Evolutionary conservation across 1,284 basidiomycete species (phyloP).

Genomic region (Ganoderma sp.): DNA sequence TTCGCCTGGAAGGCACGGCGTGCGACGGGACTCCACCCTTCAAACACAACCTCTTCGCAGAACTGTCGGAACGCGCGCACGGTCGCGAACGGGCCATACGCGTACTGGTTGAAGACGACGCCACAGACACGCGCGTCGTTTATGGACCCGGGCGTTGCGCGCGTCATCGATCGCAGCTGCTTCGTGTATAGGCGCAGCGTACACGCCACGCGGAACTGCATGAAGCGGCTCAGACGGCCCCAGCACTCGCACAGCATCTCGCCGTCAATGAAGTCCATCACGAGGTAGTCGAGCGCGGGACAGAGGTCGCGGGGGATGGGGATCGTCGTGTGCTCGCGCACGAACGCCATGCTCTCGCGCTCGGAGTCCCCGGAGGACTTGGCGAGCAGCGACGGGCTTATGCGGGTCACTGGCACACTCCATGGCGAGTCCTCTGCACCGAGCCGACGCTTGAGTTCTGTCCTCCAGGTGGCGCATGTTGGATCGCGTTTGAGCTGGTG

Average conservation of each 20-base stretch:
- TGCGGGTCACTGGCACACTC: constrained; percentile 8
- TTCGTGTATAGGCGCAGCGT: constrained; percentile 36
- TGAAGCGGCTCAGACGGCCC: constrained; percentile 26
- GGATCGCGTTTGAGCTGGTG: background rate
- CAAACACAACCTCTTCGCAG: constrained; percentile 15
- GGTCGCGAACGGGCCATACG: constrained; percentile 17
- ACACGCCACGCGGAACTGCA: constrained; percentile 37
- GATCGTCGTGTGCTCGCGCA: constrained; percentile 34
- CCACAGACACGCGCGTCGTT: constrained; percentile 24
- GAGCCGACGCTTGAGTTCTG: constrained; percentile 11
- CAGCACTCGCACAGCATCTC: constrained; percentile 35
- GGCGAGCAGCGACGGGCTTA: constrained; percentile 11
- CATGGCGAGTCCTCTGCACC: background rate
- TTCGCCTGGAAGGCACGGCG: background rate
- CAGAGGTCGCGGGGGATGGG: constrained; percentile 32
- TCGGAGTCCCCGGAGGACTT: constrained; percentile 32
- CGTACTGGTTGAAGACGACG: constrained; percentile 21
- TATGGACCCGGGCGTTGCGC: constrained; percentile 18
- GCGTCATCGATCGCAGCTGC: constrained; percentile 30
- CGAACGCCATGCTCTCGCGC: constrained; percentile 30
- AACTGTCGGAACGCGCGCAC: constrained; percentile 19
- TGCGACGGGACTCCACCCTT: constrained; percentile 11
- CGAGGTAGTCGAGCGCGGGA: constrained; percentile 6
- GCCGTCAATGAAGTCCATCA: constrained; percentile 37
- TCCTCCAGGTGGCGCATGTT: background rate